A percentile compares a stretch with the other conserved stretches of the same genome.
Conservation (phyloP, 495 filamentous ascomycete genomes). For the Jackrogersella multiformis region DNA sequence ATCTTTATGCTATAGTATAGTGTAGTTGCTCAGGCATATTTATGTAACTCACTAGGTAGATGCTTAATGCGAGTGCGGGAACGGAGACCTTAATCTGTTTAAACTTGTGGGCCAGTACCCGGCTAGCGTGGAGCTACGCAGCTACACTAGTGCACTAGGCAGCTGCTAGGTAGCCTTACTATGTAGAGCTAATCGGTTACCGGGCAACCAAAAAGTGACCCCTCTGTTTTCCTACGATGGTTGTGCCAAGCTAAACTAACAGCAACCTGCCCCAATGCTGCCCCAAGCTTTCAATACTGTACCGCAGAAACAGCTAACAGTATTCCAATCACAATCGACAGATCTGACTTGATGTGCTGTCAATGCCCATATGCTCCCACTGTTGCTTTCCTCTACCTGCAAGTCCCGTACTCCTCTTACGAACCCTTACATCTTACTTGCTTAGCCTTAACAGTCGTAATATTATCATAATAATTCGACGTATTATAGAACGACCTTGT, state of each 20-base stretch:
- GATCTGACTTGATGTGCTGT: slow-evolving; percentile 42
- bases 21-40: too few species aligned
- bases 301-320: too few species aligned
- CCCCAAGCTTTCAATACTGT: slow-evolving; percentile 33
- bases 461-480: slow-evolving; percentile 38
- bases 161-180: too few species aligned
- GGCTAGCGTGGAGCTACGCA: too few species aligned
- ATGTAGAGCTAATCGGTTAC: too few species aligned
- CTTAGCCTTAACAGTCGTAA: slow-evolving; percentile 30
- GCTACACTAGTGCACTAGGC: too few species aligned
- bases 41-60: slow-evolving; percentile 1
- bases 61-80: slow-evolving; percentile 13
- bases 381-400: slow-evolving; percentile 14
- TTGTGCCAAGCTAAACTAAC: slow-evolving; percentile 24
- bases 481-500: slow-evolving; percentile 36
- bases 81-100: slow-evolving; percentile 8
- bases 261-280: slow-evolving; percentile 27
- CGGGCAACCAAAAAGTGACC: slow-evolving; percentile 36
- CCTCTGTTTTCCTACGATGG: slow-evolving; percentile 43
- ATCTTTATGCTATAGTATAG: too few species aligned
- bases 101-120: slow-evolving; percentile 26
- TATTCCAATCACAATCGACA: slow-evolving; percentile 36
- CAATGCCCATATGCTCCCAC: slow-evolving; percentile 28
- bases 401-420: slow-evolving; percentile 9
- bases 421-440: slow-evolving; percentile 12